Evolutionary conservation across 2,329 filamentous ascomycete genomes (phyloP).

Genomic region (Thermoascus crustaceus): DNA sequence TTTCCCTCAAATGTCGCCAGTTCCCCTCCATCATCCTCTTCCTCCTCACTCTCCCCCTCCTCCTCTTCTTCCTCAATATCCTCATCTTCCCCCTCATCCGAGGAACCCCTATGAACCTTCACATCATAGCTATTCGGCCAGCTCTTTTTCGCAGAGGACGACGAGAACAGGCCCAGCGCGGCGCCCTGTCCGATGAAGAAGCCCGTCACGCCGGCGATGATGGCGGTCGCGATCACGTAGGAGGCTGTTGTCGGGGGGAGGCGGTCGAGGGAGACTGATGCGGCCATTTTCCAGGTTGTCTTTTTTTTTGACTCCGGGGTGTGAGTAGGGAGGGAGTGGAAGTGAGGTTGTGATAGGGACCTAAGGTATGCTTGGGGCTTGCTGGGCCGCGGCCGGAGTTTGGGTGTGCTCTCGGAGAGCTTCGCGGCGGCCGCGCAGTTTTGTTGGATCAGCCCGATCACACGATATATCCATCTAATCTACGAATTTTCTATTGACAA

Average conservation of each 20-base stretch:
- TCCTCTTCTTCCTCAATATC: constrained; percentile 35
- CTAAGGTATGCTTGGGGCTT: too few species aligned
- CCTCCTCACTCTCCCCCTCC: constrained; percentile 60
- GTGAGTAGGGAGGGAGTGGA: background rate
- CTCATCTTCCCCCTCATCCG: constrained; percentile 25
- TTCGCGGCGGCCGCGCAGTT: background rate
- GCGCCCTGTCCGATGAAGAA: constrained; percentile 62
- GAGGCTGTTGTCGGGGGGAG: constrained; percentile 47
- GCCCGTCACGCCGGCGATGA: constrained; percentile 66
- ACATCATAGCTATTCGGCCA: constrained; percentile 50
- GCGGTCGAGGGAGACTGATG: constrained; percentile 26
- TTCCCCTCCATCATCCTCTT: constrained; percentile 50
- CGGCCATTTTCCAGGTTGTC: constrained; percentile 20
- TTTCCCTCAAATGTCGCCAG: constrained; percentile 44
- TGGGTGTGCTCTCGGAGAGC: background rate
- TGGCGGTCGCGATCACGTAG: constrained; percentile 63
- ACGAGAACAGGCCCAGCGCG: constrained; percentile 64
- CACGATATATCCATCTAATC: too few species aligned
- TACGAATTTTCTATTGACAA: too few species aligned
- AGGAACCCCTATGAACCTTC: constrained; percentile 36
- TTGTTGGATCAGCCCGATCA: too few species aligned
- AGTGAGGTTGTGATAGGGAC: background rate
- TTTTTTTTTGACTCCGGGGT: constrained; percentile 3
- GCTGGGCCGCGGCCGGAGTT: background rate
- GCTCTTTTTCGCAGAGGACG: constrained; percentile 38